phyloP scores from a whole-genome alignment of 108 stramenopile species.

The Hondaea fermentalgiana region DNA sequence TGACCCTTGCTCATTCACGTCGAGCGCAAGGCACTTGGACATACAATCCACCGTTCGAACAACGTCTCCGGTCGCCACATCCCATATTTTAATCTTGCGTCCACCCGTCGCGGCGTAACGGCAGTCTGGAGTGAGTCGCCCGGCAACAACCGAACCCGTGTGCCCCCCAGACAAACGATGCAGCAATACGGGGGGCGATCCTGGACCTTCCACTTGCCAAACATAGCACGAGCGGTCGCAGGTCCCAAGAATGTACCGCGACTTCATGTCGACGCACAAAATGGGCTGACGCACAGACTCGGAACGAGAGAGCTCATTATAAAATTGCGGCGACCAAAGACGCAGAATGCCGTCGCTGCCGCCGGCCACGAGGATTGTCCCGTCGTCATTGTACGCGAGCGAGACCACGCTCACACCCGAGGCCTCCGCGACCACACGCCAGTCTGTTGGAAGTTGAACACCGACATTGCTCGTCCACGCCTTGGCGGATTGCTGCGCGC shows the following conservation, averaged over 20 bases:
- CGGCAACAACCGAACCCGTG: neutral
- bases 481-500: neutral
- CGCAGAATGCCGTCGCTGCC: constrained; percentile 2
- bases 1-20: neutral
- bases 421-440: neutral
- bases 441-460: neutral
- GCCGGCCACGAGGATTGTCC: neutral
- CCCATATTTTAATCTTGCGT: neutral
- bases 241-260: neutral
- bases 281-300: constrained; percentile 1
- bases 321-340: neutral
- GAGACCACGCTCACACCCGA: neutral
- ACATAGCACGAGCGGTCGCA: neutral
- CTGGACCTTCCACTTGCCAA: neutral
- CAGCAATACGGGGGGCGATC: neutral
- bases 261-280: neutral
- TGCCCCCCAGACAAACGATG: neutral
- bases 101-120: neutral
- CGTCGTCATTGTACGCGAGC: neutral
- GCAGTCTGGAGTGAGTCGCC: neutral
- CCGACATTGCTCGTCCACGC: neutral
- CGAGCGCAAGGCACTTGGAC: constrained; percentile 4
- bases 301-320: neutral
- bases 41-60: neutral
- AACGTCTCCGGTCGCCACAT: neutral